Conservation (phyloP, 768 basidiomycete genomes). For the Rhizopogon roseolus region DNA sequence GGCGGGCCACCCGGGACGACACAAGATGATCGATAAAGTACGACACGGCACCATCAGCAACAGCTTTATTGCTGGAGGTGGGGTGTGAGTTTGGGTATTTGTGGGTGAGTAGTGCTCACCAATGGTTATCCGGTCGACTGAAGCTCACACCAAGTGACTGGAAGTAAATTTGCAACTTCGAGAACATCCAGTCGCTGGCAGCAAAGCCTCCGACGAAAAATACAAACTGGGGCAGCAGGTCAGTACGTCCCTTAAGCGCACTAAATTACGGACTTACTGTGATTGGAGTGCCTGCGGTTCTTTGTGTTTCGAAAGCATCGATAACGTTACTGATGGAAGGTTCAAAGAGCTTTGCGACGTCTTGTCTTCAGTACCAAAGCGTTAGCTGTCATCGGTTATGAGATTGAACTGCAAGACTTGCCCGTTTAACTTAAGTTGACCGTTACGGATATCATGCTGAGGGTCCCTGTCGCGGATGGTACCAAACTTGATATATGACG, state of each 20-base stretch:
- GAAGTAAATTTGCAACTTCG: slow-evolving; percentile 35
- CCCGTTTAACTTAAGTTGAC: slow-evolving; percentile 36
- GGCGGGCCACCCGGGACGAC: slow-evolving; percentile 39
- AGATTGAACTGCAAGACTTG: slow-evolving; percentile 6
- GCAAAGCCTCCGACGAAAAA: slow-evolving; percentile 54
- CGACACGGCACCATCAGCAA: slow-evolving; percentile 46
- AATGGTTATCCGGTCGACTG: slow-evolving; percentile 47
- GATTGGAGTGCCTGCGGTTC: slow-evolving; percentile 25
- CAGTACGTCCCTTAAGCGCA: not conserved
- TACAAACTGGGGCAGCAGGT: slow-evolving; percentile 22
- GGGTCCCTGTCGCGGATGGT: slow-evolving; percentile 34
- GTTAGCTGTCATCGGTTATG: not conserved
- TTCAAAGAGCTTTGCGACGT: slow-evolving; percentile 39
- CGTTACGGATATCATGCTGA: slow-evolving; percentile 31
- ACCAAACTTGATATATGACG: slow-evolving; percentile 39
- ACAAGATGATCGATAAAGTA: slow-evolving; percentile 45
- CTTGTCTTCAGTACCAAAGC: slow-evolving; percentile 18
- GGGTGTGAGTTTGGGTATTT: slow-evolving; percentile 8
- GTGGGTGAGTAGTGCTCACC: slow-evolving; percentile 33
- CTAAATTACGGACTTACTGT: slow-evolving; percentile 19
- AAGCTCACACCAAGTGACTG: slow-evolving; percentile 34
- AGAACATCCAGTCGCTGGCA: slow-evolving; percentile 45
- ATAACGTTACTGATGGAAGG: slow-evolving; percentile 35
- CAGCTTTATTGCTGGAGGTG: slow-evolving; percentile 38
- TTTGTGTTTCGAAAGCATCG: slow-evolving; percentile 30